Percentiles rank a stretch among this genome's conserved stretches.
phyloP scores from a whole-genome alignment of 2,329 filamentous ascomycete species.

The Claviceps sp. region DNA sequence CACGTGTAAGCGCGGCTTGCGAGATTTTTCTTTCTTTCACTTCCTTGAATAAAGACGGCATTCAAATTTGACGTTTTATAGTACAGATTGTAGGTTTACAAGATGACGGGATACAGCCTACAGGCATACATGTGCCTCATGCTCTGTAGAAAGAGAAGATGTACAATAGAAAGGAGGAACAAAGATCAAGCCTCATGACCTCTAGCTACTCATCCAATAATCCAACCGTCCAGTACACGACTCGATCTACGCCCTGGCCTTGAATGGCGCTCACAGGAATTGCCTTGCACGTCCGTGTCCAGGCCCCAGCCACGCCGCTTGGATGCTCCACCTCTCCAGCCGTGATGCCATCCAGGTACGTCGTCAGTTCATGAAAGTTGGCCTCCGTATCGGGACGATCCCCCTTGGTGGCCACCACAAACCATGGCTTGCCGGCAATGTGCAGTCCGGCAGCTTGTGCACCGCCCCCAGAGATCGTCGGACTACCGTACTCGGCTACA shows the following conservation, averaged over 20 bases:
- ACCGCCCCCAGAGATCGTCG: neutral
- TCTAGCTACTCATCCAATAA: slow-evolving; percentile 38
- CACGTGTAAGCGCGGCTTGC: too few relatives aligned
- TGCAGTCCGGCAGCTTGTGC: slow-evolving; percentile 33
- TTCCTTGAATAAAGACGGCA: too few relatives aligned
- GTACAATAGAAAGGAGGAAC: too few relatives aligned
- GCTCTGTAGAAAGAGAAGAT: too few relatives aligned
- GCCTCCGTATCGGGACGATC: slow-evolving; percentile 67
- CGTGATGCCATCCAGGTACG: slow-evolving; percentile 56
- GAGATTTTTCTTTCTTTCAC: too few relatives aligned
- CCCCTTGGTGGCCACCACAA: slow-evolving; percentile 87
- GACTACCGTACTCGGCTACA: slow-evolving; percentile 9
- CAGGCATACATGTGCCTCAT: too few relatives aligned
- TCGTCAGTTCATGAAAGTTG: slow-evolving; percentile 57
- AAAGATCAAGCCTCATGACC: too few relatives aligned
- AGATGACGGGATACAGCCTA: too few relatives aligned
- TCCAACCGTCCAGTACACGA: slow-evolving; percentile 59
- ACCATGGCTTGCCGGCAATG: slow-evolving; percentile 93
- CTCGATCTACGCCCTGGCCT: slow-evolving; percentile 65
- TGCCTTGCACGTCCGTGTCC: slow-evolving; percentile 50
- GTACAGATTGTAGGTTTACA: too few relatives aligned
- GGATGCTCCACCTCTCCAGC: slow-evolving; percentile 55
- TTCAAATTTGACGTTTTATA: too few relatives aligned
- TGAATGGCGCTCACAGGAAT: slow-evolving; percentile 85
- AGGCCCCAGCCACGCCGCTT: slow-evolving; percentile 44